Evolutionary conservation across 140 eudicot genomes (phyloP), one percentile per base, ranked within the genome.

Genomic region (Senecio squalidus): DNA sequence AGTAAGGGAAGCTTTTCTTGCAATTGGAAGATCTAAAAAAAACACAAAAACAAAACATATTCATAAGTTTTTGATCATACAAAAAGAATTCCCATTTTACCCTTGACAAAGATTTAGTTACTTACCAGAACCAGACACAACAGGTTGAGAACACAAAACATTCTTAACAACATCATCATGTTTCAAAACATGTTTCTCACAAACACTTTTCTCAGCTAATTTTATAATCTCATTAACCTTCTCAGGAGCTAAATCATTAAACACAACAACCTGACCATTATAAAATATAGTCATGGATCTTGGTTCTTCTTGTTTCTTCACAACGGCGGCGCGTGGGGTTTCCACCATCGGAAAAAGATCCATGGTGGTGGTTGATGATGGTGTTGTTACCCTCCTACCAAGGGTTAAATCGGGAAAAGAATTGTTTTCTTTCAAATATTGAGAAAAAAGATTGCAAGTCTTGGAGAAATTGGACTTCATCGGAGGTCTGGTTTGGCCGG

Each of bases 1-100:
- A 14, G 83, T 76, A 15, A 92, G 83, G 0, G 98, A 92, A 54
- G 89, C 90, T 67, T 82, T 87, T 79, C 98, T 91, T 10, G 92
- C 94, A 64, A 91, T 81, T 4, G 98, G 98, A 58, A 91, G 83
- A 83, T 86, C 98, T 81, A 76, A 27, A 33, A 5, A 33, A 41
- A 39, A 29, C 11, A 57, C 16, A 41, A 20, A 62, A 10, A 21
- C 0, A 61, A 59, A 1, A 11, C 45, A 51, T 4, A 14, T 24
- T 9, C 16, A n/a, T 36, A 16, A 24, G 24, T 1, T 15, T 48
- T 16, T 2, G 27, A 65, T 20, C 9, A 34, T 49, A 14, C 20
- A 0, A 16, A 2, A 0, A 49, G n/a, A n/a, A n/a, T n/a, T n/a
- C n/a, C n/a, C n/a, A 16, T 46, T 13, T 46, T 6, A 20, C 36